These are phyloP conservation scores for Cnidoscolus chayamansa DNA, from an alignment of 441 rosid species.

Conservation along the genomic window DNA sequence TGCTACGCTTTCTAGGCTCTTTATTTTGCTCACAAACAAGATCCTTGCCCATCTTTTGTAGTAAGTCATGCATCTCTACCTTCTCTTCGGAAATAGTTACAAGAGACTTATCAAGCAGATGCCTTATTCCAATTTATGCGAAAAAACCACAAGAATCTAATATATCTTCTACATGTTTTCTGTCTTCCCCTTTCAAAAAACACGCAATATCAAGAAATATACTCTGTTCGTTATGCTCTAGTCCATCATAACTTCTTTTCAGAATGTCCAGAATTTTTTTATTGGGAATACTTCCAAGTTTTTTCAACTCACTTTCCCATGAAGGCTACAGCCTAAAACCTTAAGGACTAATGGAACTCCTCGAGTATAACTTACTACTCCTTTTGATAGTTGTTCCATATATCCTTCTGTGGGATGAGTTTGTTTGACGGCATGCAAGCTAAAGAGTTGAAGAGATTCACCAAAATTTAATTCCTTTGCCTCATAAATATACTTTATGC, in stretches of 20 bases:
- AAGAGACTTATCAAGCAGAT: background rate
- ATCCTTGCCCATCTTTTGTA: background rate
- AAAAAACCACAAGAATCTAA: background rate
- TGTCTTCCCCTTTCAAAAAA: background rate
- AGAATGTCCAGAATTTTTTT: background rate
- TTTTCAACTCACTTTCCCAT: background rate
- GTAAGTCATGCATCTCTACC: background rate
- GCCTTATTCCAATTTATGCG: too few species aligned
- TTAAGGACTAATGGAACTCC: slow-evolving; percentile 2
- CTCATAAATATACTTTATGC: background rate
- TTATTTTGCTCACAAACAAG: background rate
- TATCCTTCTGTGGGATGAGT: background rate
- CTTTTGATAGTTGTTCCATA: background rate
- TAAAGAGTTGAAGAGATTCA: background rate
- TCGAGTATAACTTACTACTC: background rate
- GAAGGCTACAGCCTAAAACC: background rate
- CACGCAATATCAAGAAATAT: background rate
- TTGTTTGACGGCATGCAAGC: background rate
- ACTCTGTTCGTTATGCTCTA: background rate
- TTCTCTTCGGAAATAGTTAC: background rate
- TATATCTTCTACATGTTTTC: background rate
- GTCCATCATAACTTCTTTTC: slow-evolving; percentile 2
- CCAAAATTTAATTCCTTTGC: background rate
- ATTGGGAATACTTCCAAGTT: background rate
- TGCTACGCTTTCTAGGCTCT: background rate